phyloP scores from a whole-genome alignment of 148 eudicot genomes.

The Amaranthus palmeri region DNA sequence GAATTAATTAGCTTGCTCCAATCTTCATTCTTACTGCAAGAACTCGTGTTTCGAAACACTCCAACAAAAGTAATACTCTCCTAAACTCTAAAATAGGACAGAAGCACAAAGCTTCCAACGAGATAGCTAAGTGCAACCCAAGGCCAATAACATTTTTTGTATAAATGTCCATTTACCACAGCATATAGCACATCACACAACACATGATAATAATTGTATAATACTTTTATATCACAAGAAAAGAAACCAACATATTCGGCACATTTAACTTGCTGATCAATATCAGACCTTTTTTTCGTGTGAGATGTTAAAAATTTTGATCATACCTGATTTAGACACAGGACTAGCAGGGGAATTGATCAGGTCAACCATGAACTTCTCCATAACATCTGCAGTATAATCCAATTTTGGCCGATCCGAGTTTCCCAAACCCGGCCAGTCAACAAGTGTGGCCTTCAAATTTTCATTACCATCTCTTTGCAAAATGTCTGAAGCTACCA shows the following conservation, averaged over 20 bases:
- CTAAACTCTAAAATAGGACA: background rate
- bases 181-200: background rate
- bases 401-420: slow-evolving; percentile 89
- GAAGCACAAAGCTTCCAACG: background rate
- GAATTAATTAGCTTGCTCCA: background rate
- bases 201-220: background rate
- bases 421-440: slow-evolving; percentile 97
- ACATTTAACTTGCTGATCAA: background rate
- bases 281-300: background rate
- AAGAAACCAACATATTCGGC: background rate
- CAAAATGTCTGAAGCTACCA: slow-evolving; percentile 65
- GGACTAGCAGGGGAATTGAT: slow-evolving; percentile 64
- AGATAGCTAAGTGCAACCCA: background rate
- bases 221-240: background rate
- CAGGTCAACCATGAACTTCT: slow-evolving; percentile 81
- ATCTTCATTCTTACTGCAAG: background rate
- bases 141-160: background rate
- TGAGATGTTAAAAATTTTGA: background rate
- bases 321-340: slow-evolving; percentile 44
- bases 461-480: slow-evolving; percentile 37
- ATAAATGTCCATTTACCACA: background rate
- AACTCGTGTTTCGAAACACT: background rate
- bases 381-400: slow-evolving; percentile 88
- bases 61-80: background rate
- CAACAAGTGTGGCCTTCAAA: slow-evolving; percentile 72